phyloP scores from a whole-genome alignment of 257 asterid genomes.

The Apocynum venetum region DNA sequence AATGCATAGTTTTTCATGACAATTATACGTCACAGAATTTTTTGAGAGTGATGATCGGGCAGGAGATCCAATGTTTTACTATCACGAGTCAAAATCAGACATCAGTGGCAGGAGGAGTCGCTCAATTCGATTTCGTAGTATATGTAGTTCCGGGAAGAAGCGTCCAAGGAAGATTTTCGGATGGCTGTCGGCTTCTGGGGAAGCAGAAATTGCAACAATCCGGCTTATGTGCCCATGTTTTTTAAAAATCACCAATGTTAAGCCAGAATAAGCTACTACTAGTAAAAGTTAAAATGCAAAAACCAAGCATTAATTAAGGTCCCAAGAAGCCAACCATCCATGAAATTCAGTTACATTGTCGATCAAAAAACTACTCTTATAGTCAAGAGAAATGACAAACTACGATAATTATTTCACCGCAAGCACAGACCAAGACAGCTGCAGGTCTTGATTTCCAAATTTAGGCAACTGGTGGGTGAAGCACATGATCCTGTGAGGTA shows the following conservation, averaged over 20 bases:
- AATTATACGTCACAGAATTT: neutral
- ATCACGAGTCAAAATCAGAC: neutral
- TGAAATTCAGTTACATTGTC: slow-evolving; percentile 38
- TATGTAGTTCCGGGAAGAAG: neutral
- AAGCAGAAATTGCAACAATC: too few relatives aligned
- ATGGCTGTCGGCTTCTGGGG: too few relatives aligned
- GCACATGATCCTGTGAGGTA: slow-evolving; percentile 95
- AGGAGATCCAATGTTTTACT: neutral
- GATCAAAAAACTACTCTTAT: slow-evolving; percentile 23
- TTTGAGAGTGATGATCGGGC: neutral
- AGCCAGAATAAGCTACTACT: slow-evolving; percentile 19
- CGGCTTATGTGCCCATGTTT: too few relatives aligned
- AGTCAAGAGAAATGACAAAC: slow-evolving; percentile 26
- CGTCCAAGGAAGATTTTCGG: neutral
- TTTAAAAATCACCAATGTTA: too few relatives aligned
- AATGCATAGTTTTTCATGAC: neutral
- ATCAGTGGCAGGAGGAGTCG: neutral
- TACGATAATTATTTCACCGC: slow-evolving; percentile 29
- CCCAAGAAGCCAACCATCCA: slow-evolving; percentile 26
- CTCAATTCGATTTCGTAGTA: neutral
- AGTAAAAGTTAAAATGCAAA: slow-evolving; percentile 25
- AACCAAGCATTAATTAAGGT: slow-evolving; percentile 21
- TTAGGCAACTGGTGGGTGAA: slow-evolving; percentile 95
- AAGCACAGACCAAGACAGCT: slow-evolving; percentile 12
- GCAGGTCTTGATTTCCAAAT: slow-evolving; percentile 20